These are phyloP conservation scores for Jacaranda copaia DNA, from an alignment of 257 asterid species.

Conservation along the genomic window DNA sequence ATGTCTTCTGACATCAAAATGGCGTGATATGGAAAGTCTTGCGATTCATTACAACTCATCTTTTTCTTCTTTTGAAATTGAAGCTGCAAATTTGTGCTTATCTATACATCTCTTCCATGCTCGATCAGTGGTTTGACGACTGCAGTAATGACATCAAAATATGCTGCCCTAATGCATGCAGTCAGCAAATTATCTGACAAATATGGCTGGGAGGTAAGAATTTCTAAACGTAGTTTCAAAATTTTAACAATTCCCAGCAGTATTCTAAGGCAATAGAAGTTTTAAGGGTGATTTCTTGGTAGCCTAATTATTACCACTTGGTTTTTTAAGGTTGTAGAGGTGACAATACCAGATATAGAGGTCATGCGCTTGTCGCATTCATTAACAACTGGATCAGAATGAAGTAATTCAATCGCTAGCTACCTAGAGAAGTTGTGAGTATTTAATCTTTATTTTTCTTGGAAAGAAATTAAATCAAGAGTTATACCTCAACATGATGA, in stretches of 20 bases:
- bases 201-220: conserved; percentile 82
- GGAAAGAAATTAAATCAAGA: no score
- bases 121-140: conserved; percentile 88
- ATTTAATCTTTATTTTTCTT: not conserved
- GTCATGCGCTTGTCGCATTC: conserved; percentile 93
- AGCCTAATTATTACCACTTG: not conserved
- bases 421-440: conserved; percentile 61
- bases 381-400: conserved; percentile 81
- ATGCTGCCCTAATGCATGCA: conserved; percentile 74
- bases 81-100: conserved; percentile 1
- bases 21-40: conserved; percentile 81
- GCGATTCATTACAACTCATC: conserved; percentile 1
- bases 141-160: conserved; percentile 69
- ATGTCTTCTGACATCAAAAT: conserved; percentile 55
- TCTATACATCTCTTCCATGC: not conserved
- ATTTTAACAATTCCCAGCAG: not conserved
- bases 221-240: not conserved
- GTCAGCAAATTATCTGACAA: conserved; percentile 56
- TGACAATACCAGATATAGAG: conserved; percentile 88
- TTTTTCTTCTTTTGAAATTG: not conserved
- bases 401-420: conserved; percentile 57
- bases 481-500: not conserved
- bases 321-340: conserved; percentile 63
- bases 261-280: not conserved
- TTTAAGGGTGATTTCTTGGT: not conserved